Percentiles rank a stretch among this genome's conserved stretches.
Conservation (phyloP, 371 early-diverging fungal species). For the Mucor irregularis region DNA sequence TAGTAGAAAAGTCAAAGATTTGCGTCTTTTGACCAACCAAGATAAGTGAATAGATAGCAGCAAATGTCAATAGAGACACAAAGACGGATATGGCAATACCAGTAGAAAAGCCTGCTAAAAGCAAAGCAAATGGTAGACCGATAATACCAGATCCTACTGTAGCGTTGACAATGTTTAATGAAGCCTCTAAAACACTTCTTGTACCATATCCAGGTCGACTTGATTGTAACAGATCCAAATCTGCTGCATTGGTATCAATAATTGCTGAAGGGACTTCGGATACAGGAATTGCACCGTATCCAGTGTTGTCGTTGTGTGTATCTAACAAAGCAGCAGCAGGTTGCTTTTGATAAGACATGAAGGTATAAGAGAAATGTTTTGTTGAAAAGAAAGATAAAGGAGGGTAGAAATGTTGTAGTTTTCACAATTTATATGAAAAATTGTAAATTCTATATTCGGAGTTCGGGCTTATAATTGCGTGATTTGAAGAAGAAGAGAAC, state of each 20-base stretch:
- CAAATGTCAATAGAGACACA: slow-evolving; percentile 46
- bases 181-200: slow-evolving; percentile 32
- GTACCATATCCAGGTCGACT: slow-evolving; percentile 45
- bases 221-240: slow-evolving; percentile 39
- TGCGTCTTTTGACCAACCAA: slow-evolving; percentile 43
- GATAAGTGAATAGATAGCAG: slow-evolving; percentile 51
- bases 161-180: slow-evolving; percentile 60
- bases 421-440: too few species aligned
- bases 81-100: slow-evolving; percentile 52
- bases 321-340: not conserved
- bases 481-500: too few species aligned
- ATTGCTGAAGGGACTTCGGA: too few species aligned
- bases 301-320: not conserved
- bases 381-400: not conserved
- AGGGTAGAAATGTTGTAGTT: not conserved
- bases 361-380: too few species aligned
- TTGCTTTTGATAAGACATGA: too few species aligned
- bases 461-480: too few species aligned
- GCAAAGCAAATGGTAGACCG: slow-evolving; percentile 54
- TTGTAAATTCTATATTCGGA: too few species aligned
- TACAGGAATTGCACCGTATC: slow-evolving; percentile 14
- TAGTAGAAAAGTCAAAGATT: slow-evolving; percentile 49
- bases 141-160: slow-evolving; percentile 64
- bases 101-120: slow-evolving; percentile 52
- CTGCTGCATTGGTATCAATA: not conserved